A percentile compares a stretch with the other conserved stretches of the same genome.
phyloP scores from a whole-genome alignment of 345 rosid species.

The Punica granatum region DNA sequence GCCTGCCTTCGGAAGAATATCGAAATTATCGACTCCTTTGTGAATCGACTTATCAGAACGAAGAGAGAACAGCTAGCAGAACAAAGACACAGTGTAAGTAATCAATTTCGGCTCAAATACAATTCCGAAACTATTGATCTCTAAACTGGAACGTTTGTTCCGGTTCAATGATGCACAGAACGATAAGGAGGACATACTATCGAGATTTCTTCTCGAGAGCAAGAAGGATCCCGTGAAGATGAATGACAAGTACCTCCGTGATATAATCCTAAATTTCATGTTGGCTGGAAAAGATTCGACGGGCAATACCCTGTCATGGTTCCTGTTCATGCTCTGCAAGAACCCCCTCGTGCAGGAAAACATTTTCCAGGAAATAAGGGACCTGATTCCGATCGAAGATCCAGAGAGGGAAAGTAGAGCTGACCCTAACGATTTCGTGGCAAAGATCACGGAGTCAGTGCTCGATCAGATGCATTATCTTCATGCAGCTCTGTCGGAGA shows the following conservation, averaged over 20 bases:
- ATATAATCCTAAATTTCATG: conserved; percentile 59
- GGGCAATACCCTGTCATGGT: conserved; percentile 59
- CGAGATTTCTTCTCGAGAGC: conserved; percentile 52
- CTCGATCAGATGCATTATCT: conserved; percentile 70
- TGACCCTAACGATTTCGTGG: conserved; percentile 27
- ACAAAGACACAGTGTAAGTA: conserved; percentile 27
- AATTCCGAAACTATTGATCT: no score
- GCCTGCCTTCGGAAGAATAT: conserved; percentile 40
- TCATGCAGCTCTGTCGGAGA: conserved; percentile 71
- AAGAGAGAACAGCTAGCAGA: conserved; percentile 30
- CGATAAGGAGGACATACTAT: conserved; percentile 55
- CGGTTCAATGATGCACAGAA: conserved; percentile 16
- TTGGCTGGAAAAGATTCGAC: conserved; percentile 69
- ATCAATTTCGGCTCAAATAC: no score
- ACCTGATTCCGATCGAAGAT: conserved; percentile 19
- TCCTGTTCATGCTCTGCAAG: conserved; percentile 68
- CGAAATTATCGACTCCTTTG: conserved; percentile 40
- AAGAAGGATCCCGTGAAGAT: conserved; percentile 48
- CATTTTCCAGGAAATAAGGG: conserved; percentile 42
- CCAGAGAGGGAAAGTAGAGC: conserved; percentile 10
- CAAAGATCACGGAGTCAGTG: conserved; percentile 28
- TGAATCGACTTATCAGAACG: conserved; percentile 32
- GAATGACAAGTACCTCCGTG: conserved; percentile 58
- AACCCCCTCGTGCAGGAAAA: conserved; percentile 65
- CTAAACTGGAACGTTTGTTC: background rate